Evolutionary conservation across 192 early-diverging fungal species (phyloP).

Genomic region (Tieghemiomyces parasiticus): DNA sequence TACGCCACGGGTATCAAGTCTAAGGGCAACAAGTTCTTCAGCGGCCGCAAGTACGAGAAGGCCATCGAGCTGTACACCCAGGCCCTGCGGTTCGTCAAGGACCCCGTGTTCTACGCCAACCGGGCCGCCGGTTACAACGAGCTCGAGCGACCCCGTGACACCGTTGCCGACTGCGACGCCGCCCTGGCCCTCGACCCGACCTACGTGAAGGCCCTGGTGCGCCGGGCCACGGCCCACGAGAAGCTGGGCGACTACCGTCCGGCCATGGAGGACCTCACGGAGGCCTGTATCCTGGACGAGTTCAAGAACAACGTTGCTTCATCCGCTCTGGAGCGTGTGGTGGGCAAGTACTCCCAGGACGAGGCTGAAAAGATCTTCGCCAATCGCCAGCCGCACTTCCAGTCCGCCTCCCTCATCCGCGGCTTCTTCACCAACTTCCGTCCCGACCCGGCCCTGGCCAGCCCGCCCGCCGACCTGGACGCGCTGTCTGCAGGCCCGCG

Average conservation of each 20-base stretch:
- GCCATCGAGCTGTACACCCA: constrained; percentile 79
- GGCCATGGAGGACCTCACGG: constrained; percentile 71
- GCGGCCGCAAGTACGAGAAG: constrained; percentile 63
- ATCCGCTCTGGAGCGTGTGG: constrained; percentile 69
- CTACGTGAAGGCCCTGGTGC: constrained; percentile 82
- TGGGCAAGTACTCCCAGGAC: constrained; percentile 63
- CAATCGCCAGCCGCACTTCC: constrained; percentile 49
- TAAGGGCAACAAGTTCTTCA: constrained; percentile 78
- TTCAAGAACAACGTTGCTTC: constrained; percentile 77
- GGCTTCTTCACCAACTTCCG: constrained; percentile 93
- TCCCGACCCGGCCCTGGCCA: constrained; percentile 20
- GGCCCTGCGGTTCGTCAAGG: constrained; percentile 66
- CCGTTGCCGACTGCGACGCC: constrained; percentile 72
- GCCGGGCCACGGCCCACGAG: constrained; percentile 52
- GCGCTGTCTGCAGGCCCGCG: constrained; percentile 20
- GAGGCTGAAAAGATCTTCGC: constrained; percentile 56
- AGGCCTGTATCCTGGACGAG: constrained; percentile 84
- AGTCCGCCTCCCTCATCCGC: constrained; percentile 81
- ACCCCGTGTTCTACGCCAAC: constrained; percentile 88
- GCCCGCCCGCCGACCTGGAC: constrained; percentile 14
- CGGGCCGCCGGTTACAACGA: constrained; percentile 87
- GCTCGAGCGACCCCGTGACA: constrained; percentile 48
- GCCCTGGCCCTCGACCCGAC: constrained; percentile 66
- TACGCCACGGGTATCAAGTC: constrained; percentile 64
- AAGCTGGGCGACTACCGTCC: constrained; percentile 27